These are phyloP conservation scores for Cystofilobasidium capitatum DNA, from an alignment of 768 basidiomycete species.

Conservation along the genomic window DNA sequence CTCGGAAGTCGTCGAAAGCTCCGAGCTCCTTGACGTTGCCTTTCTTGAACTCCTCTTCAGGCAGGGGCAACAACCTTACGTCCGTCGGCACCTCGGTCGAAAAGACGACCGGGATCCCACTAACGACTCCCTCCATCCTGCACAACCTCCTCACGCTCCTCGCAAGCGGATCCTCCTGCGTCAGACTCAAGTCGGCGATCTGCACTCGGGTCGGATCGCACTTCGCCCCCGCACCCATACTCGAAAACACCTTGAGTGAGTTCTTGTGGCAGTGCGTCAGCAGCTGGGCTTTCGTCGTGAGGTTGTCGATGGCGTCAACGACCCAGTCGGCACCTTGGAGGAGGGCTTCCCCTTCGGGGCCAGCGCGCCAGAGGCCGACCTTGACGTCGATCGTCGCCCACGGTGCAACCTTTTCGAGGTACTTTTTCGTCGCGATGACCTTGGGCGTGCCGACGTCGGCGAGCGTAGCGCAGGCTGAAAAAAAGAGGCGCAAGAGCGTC, in stretches of 20 bases:
- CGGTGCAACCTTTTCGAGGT: constrained; percentile 60
- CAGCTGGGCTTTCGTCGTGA: constrained; percentile 85
- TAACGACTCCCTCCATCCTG: constrained; percentile 37
- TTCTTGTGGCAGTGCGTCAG: constrained; percentile 76
- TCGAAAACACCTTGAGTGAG: constrained; percentile 80
- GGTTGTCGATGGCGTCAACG: constrained; percentile 97
- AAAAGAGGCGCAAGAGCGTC: neutral
- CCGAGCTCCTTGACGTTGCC: constrained; percentile 81
- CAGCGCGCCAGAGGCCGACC: constrained; percentile 77
- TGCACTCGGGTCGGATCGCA: constrained; percentile 89
- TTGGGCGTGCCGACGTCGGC: constrained; percentile 89
- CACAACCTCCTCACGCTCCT: constrained; percentile 69
- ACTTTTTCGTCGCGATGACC: constrained; percentile 61
- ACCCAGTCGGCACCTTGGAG: constrained; percentile 89
- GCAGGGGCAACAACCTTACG: constrained; percentile 75
- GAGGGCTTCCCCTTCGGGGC: constrained; percentile 53
- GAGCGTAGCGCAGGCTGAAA: constrained; percentile 64
- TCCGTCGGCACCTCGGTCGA: constrained; percentile 88
- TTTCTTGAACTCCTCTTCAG: constrained; percentile 83
- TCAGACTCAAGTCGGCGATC: constrained; percentile 80
- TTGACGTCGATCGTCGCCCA: constrained; percentile 79
- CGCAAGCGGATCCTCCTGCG: constrained; percentile 89
- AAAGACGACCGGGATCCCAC: constrained; percentile 63
- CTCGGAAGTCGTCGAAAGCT: constrained; percentile 83
- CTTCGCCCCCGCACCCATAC: constrained; percentile 95